These are phyloP conservation scores for Kalmanozyma brasiliensis DNA, from an alignment of 1,284 basidiomycete genomes.

Conservation along the genomic window DNA sequence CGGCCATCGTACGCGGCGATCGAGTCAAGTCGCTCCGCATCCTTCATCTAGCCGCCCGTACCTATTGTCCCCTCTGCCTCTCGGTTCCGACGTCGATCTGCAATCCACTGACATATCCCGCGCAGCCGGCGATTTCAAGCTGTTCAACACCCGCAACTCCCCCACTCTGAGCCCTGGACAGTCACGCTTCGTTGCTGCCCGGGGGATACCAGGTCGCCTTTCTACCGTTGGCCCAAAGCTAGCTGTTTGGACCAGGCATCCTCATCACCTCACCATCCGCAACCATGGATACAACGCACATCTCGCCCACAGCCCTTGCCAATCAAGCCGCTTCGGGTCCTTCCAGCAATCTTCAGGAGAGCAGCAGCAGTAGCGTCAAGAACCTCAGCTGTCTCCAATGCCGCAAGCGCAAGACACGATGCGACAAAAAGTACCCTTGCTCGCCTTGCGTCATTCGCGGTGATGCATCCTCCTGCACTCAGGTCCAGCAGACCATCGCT, in stretches of 20 bases:
- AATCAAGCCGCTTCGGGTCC: conserved; percentile 6
- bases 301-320: conserved; percentile 8
- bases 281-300: not conserved
- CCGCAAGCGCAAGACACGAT: conserved; percentile 48
- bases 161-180: too few species aligned
- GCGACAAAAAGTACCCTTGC: conserved; percentile 46
- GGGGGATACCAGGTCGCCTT: too few species aligned
- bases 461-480: conserved; percentile 34
- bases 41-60: not conserved
- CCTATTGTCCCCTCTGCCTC: too few species aligned
- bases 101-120: too few species aligned
- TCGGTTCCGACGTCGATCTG: too few species aligned
- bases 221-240: too few species aligned
- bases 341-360: not conserved
- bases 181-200: conserved; percentile 11
- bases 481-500: conserved; percentile 47
- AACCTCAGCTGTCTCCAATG: conserved; percentile 48
- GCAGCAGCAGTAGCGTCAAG: conserved; percentile 37
- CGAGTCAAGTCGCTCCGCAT: not conserved
- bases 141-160: too few species aligned
- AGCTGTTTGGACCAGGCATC: not conserved
- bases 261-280: conserved; percentile 3
- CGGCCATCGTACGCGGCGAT: conserved; percentile 16
- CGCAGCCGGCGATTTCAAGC: too few species aligned
- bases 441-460: conserved; percentile 47